phyloP scores from a whole-genome alignment of 306 rosid species.

The Cucumis hystrix region DNA sequence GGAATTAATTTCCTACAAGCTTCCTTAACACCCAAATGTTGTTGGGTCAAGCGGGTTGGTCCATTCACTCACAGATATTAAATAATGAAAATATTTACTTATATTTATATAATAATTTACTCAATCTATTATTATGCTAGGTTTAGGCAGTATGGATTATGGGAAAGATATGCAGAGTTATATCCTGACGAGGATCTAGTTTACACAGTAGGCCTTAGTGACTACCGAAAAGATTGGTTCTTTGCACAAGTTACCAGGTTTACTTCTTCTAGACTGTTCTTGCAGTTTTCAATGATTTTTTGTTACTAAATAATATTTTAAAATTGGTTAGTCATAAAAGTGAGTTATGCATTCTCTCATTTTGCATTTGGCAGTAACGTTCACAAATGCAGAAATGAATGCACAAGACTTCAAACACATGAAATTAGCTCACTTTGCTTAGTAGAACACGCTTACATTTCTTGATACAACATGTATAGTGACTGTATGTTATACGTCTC shows the following conservation, averaged over 20 bases:
- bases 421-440: not conserved
- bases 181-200: slow-evolving; percentile 27
- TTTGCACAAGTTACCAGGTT: slow-evolving; percentile 55
- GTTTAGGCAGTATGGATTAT: slow-evolving; percentile 37
- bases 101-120: not conserved
- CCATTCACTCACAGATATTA: too few relatives aligned
- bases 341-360: not conserved
- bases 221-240: slow-evolving; percentile 27
- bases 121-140: slow-evolving; percentile 3
- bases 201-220: slow-evolving; percentile 16
- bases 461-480: not conserved
- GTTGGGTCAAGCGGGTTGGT: too few relatives aligned
- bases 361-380: not conserved
- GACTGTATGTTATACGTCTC: not conserved
- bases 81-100: not conserved
- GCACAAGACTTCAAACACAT: too few relatives aligned
- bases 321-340: not conserved
- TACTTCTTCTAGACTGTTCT: not conserved
- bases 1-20: too few relatives aligned
- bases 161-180: slow-evolving; percentile 32
- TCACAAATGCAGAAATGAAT: not conserved
- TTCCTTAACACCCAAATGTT: too few relatives aligned
- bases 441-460: not conserved
- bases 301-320: not conserved
- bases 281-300: not conserved